A percentile compares a stretch with the other conserved stretches of the same genome.
These are phyloP conservation scores for Nicotiana knightiana DNA, from an alignment of 257 asterid species.

Conservation along the genomic window DNA sequence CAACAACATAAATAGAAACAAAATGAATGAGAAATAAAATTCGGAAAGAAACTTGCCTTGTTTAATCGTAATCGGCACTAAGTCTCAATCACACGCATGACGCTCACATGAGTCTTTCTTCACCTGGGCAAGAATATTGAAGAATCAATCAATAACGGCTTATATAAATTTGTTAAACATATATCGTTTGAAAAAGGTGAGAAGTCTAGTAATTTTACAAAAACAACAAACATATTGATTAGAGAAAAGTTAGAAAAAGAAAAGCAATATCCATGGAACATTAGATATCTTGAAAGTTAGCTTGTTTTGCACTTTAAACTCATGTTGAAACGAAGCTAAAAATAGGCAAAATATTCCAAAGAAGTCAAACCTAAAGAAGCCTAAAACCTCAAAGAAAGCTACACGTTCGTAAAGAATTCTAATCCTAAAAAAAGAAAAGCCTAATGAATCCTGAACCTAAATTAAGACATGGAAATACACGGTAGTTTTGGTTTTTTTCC, in stretches of 20 bases:
- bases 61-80: neutral
- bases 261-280: neutral
- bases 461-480: too few relatives aligned
- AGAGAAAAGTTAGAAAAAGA: neutral
- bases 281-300: neutral
- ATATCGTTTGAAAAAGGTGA: too few relatives aligned
- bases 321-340: neutral
- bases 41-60: neutral
- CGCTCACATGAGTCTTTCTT: neutral
- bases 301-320: neutral
- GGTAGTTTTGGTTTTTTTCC: too few relatives aligned
- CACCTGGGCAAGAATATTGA: neutral
- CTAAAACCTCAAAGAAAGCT: too few relatives aligned
- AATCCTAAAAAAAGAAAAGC: too few relatives aligned
- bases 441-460: too few relatives aligned
- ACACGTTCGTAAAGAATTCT: too few relatives aligned
- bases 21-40: neutral
- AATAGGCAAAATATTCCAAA: neutral
- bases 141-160: neutral
- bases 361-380: neutral
- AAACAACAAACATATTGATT: too few relatives aligned
- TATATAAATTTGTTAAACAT: too few relatives aligned
- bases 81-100: neutral
- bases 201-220: neutral
- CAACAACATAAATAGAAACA: neutral